Base-by-base conservation (phyloP, 345 rosid species). In the Cardamine occulta region DNA sequence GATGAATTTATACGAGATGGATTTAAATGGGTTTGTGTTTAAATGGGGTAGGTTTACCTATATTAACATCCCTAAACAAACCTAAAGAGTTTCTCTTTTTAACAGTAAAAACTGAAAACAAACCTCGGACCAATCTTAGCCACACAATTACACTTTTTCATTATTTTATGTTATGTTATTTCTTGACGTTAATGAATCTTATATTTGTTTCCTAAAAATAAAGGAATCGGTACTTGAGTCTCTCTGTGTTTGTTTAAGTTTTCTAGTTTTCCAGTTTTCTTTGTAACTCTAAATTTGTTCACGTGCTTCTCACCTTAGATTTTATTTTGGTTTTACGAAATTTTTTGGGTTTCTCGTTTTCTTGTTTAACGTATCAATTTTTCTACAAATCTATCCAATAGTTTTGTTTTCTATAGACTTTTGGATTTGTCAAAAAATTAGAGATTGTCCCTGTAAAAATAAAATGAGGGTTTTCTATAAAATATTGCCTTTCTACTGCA, bases 111-210 rank as follows among this genome's bases (percentile, higher is more conserved):
- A 21, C 44, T 40, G 70, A 63, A 11, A 65, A 57, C 66, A 45
- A 55, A 65, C 79, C 59, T 48, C 28, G 60, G 28, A 74, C 32
- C 32, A 74, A 74, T 57, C 17, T 57, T 14, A 66, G 24, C 79
- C 79, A 67, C 67, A 66, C 23, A 35, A 12, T 3, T 5, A 39
- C 11, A 2, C 3, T 5, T 9, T 9, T 23, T 2, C 8, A 31
- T 57, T 14, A 11, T 11, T 18, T 51, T 39, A n/a, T 15, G 17
- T 47, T 23, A 23, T 65, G 45, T 73, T 28, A 28, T 32, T 21
- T 65, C 9, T 44, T 19, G 56, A 42, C 26, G 45, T 73, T 62
- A 14, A 52, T 53, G 5, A n/a, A 28, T 28, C 31, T 40, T 73
- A 44, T 51, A 4, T 28, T 26, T 26, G 4, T 21, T 21, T 21